phyloP scores from a whole-genome alignment of 148 eudicot species.

The Fagopyrum homotropicum region DNA sequence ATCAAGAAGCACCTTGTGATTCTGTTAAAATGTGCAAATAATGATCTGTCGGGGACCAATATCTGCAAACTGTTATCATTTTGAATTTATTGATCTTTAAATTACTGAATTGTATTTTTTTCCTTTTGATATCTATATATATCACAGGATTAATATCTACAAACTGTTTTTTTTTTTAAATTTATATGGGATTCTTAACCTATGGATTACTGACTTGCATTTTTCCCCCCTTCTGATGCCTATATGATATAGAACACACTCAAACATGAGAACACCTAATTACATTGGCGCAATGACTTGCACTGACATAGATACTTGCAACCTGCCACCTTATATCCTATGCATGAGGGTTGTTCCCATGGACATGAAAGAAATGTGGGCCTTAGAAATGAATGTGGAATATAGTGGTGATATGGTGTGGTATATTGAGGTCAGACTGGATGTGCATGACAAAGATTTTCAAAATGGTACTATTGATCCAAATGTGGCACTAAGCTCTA shows the following conservation, averaged over 20 bases:
- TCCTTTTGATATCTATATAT: not conserved
- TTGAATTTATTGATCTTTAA: too few relatives aligned
- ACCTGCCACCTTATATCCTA: constrained; percentile 76
- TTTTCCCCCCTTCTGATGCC: not conserved
- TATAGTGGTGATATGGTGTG: constrained; percentile 66
- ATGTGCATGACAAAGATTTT: constrained; percentile 59
- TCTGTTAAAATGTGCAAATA: not conserved
- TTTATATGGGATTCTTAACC: not conserved
- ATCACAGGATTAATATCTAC: not conserved
- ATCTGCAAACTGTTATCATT: not conserved
- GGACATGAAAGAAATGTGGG: constrained; percentile 76
- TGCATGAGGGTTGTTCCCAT: constrained; percentile 79
- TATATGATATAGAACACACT: constrained; percentile 58
- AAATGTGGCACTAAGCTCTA: constrained; percentile 36
- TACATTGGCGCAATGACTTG: constrained; percentile 79
- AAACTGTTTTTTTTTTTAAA: not conserved
- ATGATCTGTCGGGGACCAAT: not conserved
- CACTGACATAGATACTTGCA: constrained; percentile 64
- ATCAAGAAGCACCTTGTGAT: not conserved
- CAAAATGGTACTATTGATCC: constrained; percentile 33
- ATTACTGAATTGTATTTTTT: too few relatives aligned
- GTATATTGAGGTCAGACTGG: constrained; percentile 75
- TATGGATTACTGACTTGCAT: constrained; percentile 8
- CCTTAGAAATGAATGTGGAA: constrained; percentile 80
- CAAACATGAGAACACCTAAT: constrained; percentile 66